Percentiles rank a stretch among this genome's conserved stretches.
Evolutionary conservation across 306 rosid genomes (phyloP).

Genomic region (Lagenaria siceraria): DNA sequence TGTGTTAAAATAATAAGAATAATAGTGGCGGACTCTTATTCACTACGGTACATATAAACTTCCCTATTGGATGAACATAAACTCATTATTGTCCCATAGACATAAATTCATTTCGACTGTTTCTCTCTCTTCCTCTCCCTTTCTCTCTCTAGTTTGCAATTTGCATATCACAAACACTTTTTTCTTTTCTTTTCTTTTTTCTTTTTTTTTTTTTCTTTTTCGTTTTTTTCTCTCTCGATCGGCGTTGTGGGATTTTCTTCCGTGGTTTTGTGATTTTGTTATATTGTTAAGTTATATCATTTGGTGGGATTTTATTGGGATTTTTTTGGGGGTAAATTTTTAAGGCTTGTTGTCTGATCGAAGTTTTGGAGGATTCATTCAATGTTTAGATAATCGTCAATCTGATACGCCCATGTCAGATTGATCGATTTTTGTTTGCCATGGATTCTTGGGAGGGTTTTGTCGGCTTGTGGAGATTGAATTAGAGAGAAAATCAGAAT

Average conservation of each 20-base stretch:
- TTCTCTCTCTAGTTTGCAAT: background rate
- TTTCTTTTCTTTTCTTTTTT: background rate
- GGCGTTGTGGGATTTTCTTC: background rate
- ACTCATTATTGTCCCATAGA: conserved; percentile 2
- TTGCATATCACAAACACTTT: background rate
- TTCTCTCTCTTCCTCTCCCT: background rate
- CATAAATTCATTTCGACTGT: background rate
- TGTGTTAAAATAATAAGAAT: background rate
- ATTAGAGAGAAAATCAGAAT: conserved; percentile 23
- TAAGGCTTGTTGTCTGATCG: conserved; percentile 1
- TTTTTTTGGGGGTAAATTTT: background rate
- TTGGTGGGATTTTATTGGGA: background rate
- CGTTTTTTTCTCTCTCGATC: background rate
- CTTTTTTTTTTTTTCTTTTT: background rate
- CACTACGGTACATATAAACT: background rate
- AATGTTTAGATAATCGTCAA: conserved; percentile 5
- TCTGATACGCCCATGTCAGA: conserved; percentile 4
- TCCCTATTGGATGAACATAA: conserved; percentile 9
- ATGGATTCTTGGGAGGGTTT: conserved; percentile 15
- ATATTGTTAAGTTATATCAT: background rate
- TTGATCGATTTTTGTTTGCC: conserved; percentile 8
- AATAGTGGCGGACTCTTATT: background rate
- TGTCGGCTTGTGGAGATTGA: conserved; percentile 8
- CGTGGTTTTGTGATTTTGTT: background rate
- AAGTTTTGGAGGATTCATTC: conserved; percentile 2